Conservation (phyloP, 148 eudicot species). For the Rheum nobile region DNA sequence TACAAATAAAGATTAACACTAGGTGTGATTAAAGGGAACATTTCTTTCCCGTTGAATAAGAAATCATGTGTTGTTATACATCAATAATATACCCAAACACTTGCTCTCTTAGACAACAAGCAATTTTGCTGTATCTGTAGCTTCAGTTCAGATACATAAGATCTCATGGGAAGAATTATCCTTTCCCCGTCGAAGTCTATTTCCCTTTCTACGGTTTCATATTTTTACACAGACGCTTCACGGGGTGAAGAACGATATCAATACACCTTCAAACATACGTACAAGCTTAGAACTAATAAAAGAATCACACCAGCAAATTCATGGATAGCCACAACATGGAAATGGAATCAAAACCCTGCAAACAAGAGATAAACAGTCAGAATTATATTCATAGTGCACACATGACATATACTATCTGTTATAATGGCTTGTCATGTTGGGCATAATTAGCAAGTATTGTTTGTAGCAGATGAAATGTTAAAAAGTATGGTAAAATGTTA, state of each 20-base stretch:
- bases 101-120: slow-evolving; percentile 5
- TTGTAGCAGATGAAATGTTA: too few relatives aligned
- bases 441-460: too few relatives aligned
- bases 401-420: too few relatives aligned
- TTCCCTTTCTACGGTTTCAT: background rate
- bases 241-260: background rate
- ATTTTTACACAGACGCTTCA: slow-evolving; percentile 5
- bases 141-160: background rate
- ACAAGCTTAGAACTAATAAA: slow-evolving; percentile 9
- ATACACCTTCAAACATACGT: slow-evolving; percentile 5
- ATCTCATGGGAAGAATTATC: background rate
- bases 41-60: background rate
- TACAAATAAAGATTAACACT: background rate
- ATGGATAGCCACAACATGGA: slow-evolving; percentile 9
- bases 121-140: background rate
- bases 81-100: background rate
- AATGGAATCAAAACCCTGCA: slow-evolving; percentile 23
- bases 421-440: too few relatives aligned
- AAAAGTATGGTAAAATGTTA: too few relatives aligned
- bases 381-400: too few relatives aligned
- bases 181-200: background rate
- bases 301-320: slow-evolving; percentile 2
- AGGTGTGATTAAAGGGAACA: background rate
- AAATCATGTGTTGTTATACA: background rate
- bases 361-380: background rate